phyloP scores from a whole-genome alignment of 75 land plant genomes.

The Adiantum capillusveneris region DNA sequence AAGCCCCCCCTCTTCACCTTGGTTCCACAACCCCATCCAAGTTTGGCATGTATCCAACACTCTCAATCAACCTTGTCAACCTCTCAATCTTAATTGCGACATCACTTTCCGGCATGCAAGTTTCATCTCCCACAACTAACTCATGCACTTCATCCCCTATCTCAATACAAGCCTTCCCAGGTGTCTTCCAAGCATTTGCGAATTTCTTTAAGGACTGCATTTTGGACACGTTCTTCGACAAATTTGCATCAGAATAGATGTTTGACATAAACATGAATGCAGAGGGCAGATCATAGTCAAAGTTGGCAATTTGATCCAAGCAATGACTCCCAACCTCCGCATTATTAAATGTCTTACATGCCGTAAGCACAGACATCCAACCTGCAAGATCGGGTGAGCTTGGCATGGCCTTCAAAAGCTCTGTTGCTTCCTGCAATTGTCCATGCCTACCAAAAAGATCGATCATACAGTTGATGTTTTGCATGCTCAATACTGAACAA shows the following conservation, averaged over 20 bases:
- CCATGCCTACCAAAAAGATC: conserved; percentile 49
- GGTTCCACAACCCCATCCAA: too few relatives aligned
- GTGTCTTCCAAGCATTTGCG: conserved; percentile 5
- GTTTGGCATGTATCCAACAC: conserved; percentile 1
- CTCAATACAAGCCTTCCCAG: conserved; percentile 3
- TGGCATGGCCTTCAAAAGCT: conserved; percentile 35
- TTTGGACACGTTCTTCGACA: neutral
- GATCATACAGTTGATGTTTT: conserved; percentile 52
- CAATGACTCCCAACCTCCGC: conserved; percentile 19
- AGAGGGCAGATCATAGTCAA: neutral
- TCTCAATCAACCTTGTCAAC: neutral
- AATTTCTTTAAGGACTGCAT: neutral
- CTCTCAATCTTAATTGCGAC: neutral
- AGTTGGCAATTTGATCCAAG: conserved; percentile 11
- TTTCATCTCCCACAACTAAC: conserved; percentile 1
- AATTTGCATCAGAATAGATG: conserved; percentile 1
- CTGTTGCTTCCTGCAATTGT: conserved; percentile 26
- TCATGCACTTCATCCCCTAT: neutral
- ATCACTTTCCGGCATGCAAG: neutral
- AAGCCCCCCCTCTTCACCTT: too few relatives aligned
- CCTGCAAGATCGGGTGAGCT: conserved; percentile 40
- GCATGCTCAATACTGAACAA: conserved; percentile 11
- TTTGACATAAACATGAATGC: conserved; percentile 7
- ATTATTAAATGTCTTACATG: conserved; percentile 32
- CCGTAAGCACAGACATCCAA: conserved; percentile 54